These are phyloP conservation scores for Chimonanthus salicifolius DNA, from an alignment of 164 flowering plant genomes.

Conservation along the genomic window DNA sequence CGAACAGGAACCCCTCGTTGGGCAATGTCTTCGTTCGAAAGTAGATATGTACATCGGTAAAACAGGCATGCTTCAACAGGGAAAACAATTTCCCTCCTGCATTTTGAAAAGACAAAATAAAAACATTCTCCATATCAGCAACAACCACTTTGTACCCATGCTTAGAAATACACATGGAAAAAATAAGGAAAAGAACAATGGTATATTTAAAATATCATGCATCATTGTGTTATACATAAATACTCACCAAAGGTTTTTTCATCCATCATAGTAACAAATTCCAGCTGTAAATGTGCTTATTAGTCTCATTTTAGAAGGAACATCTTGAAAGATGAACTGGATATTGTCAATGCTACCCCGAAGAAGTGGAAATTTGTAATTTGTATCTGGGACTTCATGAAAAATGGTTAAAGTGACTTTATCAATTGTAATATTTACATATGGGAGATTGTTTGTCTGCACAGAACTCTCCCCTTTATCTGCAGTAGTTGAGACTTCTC, in stretches of 20 bases:
- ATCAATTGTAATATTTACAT: slow-evolving; percentile 42
- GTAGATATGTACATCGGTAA: slow-evolving; percentile 38
- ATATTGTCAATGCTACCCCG: slow-evolving; percentile 36
- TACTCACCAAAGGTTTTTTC: slow-evolving; percentile 57
- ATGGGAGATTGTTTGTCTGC: slow-evolving; percentile 22
- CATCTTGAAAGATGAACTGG: slow-evolving; percentile 46
- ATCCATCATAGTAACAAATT: slow-evolving; percentile 58
- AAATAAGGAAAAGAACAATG: neutral
- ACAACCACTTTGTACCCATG: neutral
- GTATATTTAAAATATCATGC: neutral
- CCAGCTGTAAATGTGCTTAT: slow-evolving; percentile 41
- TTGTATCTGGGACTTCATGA: slow-evolving; percentile 59
- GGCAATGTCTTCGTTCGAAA: slow-evolving; percentile 24
- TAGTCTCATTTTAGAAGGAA: slow-evolving; percentile 54
- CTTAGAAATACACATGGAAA: neutral
- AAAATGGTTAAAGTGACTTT: slow-evolving; percentile 55
- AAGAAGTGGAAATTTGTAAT: slow-evolving; percentile 65
- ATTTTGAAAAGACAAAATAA: slow-evolving; percentile 11
- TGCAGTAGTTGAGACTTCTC: neutral
- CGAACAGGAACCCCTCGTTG: slow-evolving; percentile 34
- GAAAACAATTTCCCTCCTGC: slow-evolving; percentile 70
- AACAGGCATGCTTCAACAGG: slow-evolving; percentile 54
- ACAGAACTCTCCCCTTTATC: slow-evolving; percentile 22
- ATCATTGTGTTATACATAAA: neutral
- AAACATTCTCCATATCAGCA: neutral